Conservation (phyloP, 2,329 filamentous ascomycete genomes). For the Fusarium caatingaense region DNA sequence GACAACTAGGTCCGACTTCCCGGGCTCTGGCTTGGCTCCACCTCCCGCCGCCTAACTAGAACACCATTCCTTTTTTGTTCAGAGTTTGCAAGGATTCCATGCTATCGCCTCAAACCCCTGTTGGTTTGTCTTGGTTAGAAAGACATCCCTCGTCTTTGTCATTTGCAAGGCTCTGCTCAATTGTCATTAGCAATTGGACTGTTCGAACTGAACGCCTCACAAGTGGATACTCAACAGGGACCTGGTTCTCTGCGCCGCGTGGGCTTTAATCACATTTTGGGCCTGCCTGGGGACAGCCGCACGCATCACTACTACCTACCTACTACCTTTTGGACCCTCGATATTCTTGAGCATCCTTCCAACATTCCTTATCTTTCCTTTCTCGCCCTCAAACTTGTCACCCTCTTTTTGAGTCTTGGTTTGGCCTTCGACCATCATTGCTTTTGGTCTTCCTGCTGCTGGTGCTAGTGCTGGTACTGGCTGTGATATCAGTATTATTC, state of each 20-base stretch:
- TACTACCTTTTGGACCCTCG: conserved; percentile 27
- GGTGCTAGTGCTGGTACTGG: conserved; percentile 44
- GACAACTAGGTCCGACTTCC: conserved; percentile 44
- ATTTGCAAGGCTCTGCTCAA: conserved; percentile 40
- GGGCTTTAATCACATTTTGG: conserved; percentile 44
- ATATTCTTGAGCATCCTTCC: conserved; percentile 28
- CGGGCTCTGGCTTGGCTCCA: conserved; percentile 42
- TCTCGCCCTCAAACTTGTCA: conserved; percentile 15
- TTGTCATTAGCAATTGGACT: conserved; percentile 37
- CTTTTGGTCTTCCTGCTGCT: conserved; percentile 27
- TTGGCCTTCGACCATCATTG: conserved; percentile 36
- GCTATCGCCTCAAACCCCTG: conserved; percentile 31
- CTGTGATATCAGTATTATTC: conserved; percentile 25
- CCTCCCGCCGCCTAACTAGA: conserved; percentile 41
- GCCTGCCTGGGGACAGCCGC: conserved; percentile 22
- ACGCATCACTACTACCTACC: conserved; percentile 35
- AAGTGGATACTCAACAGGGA: conserved; percentile 44
- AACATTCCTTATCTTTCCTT: conserved; percentile 33
- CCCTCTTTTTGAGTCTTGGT: conserved; percentile 27
- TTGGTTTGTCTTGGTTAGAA: conserved; percentile 24
- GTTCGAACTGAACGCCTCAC: conserved; percentile 38
- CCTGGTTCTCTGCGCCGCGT: conserved; percentile 39
- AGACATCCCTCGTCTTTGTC: conserved; percentile 36
- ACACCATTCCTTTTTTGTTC: conserved; percentile 32
- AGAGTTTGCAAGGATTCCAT: conserved; percentile 33